These are phyloP conservation scores for Pichia deserticola DNA, from an alignment of 805 yeast genomes.

Conservation along the genomic window DNA sequence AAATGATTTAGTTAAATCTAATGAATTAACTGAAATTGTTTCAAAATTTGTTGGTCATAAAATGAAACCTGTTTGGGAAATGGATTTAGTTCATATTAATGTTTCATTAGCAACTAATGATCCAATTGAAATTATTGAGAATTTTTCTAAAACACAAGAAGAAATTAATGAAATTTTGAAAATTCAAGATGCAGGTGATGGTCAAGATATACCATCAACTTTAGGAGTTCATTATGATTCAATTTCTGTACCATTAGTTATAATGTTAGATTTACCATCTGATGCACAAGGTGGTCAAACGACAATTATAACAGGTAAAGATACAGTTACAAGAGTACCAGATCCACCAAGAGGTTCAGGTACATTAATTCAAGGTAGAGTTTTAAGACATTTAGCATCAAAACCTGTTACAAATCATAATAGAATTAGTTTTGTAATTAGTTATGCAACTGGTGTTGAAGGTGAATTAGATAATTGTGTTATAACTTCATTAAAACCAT, in stretches of 20 bases:
- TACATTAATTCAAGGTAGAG: constrained; percentile 41
- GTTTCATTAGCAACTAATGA: constrained; percentile 31
- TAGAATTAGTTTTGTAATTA: constrained; percentile 27
- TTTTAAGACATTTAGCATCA: constrained; percentile 40
- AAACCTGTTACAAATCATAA: constrained; percentile 32
- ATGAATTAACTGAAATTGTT: constrained; percentile 40
- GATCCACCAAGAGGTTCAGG: constrained; percentile 41
- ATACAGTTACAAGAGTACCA: constrained; percentile 21
- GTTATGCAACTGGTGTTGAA: constrained; percentile 23
- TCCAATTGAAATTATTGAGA: constrained; percentile 11
- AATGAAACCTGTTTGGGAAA: constrained; percentile 39
- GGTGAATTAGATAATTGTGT: constrained; percentile 25
- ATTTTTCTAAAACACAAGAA: constrained; percentile 11
- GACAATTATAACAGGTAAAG: constrained; percentile 37
- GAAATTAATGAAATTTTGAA: constrained; percentile 13
- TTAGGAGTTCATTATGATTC: constrained; percentile 43
- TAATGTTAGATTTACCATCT: constrained; percentile 40
- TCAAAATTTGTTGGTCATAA: constrained; percentile 44
- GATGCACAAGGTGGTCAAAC: constrained; percentile 47
- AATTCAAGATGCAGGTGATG: constrained; percentile 18
- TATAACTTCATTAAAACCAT: constrained; percentile 26
- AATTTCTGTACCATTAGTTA: constrained; percentile 40
- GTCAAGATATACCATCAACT: constrained; percentile 35
- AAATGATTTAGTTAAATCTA: constrained; percentile 44
- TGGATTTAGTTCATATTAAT: constrained; percentile 46